phyloP scores from a whole-genome alignment of 768 basidiomycete genomes.

The Psilocybe cyanescens region DNA sequence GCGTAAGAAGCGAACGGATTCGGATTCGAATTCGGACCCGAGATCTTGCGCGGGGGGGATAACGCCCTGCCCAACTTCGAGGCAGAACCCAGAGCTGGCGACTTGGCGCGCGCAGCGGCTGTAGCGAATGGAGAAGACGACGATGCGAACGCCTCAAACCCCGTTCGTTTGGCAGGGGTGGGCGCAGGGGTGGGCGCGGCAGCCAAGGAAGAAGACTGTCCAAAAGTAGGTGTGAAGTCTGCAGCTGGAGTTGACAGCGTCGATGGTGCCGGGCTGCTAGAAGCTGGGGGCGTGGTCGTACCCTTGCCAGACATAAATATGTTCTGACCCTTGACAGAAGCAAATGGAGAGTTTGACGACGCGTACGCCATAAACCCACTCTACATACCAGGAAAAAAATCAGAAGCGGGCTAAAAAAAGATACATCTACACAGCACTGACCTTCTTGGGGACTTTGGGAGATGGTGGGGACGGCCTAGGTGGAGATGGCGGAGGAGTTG shows the following conservation, averaged over 20 bases:
- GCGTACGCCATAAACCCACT: constrained; percentile 84
- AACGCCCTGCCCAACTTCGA: constrained; percentile 50
- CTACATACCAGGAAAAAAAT: constrained; percentile 33
- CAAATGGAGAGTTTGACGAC: constrained; percentile 73
- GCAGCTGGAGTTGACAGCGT: constrained; percentile 14
- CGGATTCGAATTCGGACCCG: constrained; percentile 34
- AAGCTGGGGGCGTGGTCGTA: constrained; percentile 29
- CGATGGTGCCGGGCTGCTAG: constrained; percentile 22
- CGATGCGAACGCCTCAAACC: constrained; percentile 61
- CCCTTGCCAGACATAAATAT: constrained; percentile 47
- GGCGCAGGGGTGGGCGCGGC: not conserved
- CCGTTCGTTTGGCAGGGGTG: constrained; percentile 43
- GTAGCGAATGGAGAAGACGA: constrained; percentile 54
- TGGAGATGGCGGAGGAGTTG: constrained; percentile 70
- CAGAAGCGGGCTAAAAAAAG: constrained; percentile 4
- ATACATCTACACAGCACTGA: constrained; percentile 33
- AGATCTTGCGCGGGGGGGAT: constrained; percentile 55
- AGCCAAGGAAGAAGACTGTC: constrained; percentile 21
- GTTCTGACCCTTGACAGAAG: constrained; percentile 71
- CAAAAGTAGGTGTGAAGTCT: constrained; percentile 19
- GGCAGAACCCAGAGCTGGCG: constrained; percentile 50
- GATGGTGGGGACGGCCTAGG: constrained; percentile 37
- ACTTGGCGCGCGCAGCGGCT: constrained; percentile 53
- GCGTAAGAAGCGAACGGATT: constrained; percentile 70
- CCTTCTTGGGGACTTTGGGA: constrained; percentile 44